Percentiles rank a stretch among this genome's conserved stretches.
These are phyloP conservation scores for Rachicladosporium sp. DNA, from an alignment of 2,329 filamentous ascomycete genomes.

Conservation along the genomic window DNA sequence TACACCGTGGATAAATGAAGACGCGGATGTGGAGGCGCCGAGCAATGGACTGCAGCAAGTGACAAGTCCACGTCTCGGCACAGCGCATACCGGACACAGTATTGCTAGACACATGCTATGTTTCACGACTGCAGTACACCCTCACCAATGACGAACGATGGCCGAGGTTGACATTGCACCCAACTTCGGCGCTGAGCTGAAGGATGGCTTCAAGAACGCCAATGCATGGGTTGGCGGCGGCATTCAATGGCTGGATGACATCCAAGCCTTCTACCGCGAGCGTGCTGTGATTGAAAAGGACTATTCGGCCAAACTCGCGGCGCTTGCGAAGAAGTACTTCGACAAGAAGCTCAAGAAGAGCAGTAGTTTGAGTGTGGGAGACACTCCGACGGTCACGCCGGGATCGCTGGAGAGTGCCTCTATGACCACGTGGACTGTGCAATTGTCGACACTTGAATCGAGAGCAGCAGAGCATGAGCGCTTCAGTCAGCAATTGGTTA, in stretches of 20 bases:
- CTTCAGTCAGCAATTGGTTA: slow-evolving; percentile 65
- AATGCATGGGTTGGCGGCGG: slow-evolving; percentile 82
- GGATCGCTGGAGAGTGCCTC: slow-evolving; percentile 94
- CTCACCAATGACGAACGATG: slow-evolving; percentile 38
- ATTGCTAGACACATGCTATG: no score
- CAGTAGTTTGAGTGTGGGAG: slow-evolving; percentile 78
- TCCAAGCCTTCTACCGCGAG: slow-evolving; percentile 95
- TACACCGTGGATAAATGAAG: no score
- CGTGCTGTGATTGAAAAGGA: slow-evolving; percentile 91
- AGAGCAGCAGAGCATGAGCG: slow-evolving; percentile 81
- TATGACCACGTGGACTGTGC: slow-evolving; percentile 91
- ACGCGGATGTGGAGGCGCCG: no score
- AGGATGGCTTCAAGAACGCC: slow-evolving; percentile 95
- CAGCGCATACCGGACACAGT: no score
- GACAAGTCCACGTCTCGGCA: no score
- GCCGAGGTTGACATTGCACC: slow-evolving; percentile 70
- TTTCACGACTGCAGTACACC: no score
- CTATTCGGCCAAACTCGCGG: slow-evolving; percentile 77
- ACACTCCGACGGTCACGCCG: slow-evolving; percentile 83
- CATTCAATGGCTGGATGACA: slow-evolving; percentile 90
- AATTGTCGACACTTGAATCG: slow-evolving; percentile 78
- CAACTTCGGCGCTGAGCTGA: slow-evolving; percentile 86
- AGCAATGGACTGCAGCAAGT: no score
- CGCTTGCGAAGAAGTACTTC: slow-evolving; percentile 88
- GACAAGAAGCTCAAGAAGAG: slow-evolving; percentile 93